Conservation (phyloP, 768 basidiomycete species). For the Butyriboletus loyo region DNA sequence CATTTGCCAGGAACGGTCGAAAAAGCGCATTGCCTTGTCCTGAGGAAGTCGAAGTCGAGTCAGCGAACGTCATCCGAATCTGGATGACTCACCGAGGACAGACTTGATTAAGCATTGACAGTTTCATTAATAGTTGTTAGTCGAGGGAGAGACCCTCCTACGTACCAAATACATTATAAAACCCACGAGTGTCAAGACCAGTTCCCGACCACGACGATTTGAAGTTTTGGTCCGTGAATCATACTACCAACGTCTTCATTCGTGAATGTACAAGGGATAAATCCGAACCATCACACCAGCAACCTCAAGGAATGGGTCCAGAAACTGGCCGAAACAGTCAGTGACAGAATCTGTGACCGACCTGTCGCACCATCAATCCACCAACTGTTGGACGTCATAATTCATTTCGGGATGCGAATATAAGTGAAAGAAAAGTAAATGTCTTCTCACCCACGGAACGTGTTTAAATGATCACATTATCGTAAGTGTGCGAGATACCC, state of each 20-base stretch:
- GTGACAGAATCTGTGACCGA: slow-evolving; percentile 1
- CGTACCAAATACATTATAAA: not conserved
- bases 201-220: not conserved
- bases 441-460: slow-evolving; percentile 12
- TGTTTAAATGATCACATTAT: slow-evolving; percentile 5
- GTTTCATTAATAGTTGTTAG: slow-evolving; percentile 8
- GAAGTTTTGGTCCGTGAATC: slow-evolving; percentile 5
- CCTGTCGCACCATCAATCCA: slow-evolving; percentile 1
- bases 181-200: slow-evolving; percentile 12
- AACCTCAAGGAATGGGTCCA: not conserved
- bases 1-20: slow-evolving; percentile 1
- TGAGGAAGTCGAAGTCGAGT: not conserved
- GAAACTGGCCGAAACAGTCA: not conserved
- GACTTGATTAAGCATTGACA: not conserved
- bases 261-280: not conserved
- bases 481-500: slow-evolving; percentile 14
- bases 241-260: not conserved
- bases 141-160: not conserved
- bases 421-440: not conserved
- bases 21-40: slow-evolving; percentile 1
- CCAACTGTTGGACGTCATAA: slow-evolving; percentile 1
- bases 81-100: slow-evolving; percentile 18
- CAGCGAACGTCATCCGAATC: slow-evolving; percentile 12
- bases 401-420: slow-evolving; percentile 9
- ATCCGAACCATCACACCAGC: not conserved